These are phyloP conservation scores for Microsporum ferrugineum DNA, from an alignment of 2,329 filamentous ascomycete species.

Conservation along the genomic window DNA sequence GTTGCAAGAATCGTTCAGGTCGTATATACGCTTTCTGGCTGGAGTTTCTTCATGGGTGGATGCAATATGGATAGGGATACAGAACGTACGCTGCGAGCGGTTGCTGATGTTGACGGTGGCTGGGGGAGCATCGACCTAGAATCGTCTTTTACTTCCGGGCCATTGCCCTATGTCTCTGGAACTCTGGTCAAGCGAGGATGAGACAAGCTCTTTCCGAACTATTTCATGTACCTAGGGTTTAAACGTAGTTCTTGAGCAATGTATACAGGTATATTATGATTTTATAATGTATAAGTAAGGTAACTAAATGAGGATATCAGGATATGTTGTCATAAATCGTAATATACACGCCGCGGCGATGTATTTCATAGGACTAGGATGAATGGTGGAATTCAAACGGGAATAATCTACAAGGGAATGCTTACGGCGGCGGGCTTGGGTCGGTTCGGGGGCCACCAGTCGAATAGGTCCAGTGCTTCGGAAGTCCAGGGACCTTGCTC, in stretches of 20 bases:
- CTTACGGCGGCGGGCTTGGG: slow-evolving; percentile 20
- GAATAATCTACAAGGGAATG: neutral
- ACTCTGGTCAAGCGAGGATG: slow-evolving; percentile 29
- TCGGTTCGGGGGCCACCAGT: slow-evolving; percentile 33
- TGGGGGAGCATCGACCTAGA: slow-evolving; percentile 43
- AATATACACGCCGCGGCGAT: neutral
- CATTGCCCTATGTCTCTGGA: slow-evolving; percentile 33
- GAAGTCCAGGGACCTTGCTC: slow-evolving; percentile 33
- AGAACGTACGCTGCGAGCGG: slow-evolving; percentile 31
- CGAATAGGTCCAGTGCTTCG: slow-evolving; percentile 34
- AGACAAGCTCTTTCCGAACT: neutral
- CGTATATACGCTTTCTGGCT: slow-evolving; percentile 37
- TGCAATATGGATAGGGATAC: slow-evolving; percentile 43
- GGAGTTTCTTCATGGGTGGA: slow-evolving; percentile 43
- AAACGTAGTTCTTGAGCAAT: neutral
- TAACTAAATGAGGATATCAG: neutral
- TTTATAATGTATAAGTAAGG: neutral
- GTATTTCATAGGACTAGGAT: no score
- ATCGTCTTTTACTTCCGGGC: slow-evolving; percentile 27
- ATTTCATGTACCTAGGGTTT: neutral
- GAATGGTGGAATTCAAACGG: no score
- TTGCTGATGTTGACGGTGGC: slow-evolving; percentile 31
- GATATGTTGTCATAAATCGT: neutral
- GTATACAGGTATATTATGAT: neutral
- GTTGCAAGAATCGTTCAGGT: slow-evolving; percentile 37